Evolutionary conservation across 371 early-diverging fungal genomes (phyloP).

Genomic region (Syncephalastrum contaminatum): DNA sequence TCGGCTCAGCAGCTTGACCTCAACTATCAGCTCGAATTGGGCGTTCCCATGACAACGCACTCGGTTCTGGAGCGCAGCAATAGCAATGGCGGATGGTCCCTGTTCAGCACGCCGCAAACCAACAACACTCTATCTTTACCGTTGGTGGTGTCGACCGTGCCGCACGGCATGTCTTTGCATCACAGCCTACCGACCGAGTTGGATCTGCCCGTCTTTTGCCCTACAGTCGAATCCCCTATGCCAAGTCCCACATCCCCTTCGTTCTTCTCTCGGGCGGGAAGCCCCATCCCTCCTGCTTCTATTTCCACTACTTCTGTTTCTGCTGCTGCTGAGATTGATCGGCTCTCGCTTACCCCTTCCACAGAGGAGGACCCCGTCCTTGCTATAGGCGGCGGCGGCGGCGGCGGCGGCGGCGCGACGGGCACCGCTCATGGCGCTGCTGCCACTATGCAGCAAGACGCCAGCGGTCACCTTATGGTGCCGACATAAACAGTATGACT

Average conservation of each 20-base stretch:
- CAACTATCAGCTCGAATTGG: conserved; percentile 1
- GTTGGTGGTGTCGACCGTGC: conserved; percentile 18
- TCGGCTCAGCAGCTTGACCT: conserved; percentile 27
- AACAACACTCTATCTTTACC: conserved; percentile 16
- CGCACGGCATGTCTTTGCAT: conserved; percentile 12
- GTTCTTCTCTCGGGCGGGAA: conserved; percentile 28
- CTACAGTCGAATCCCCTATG: conserved; percentile 34
- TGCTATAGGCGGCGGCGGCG: background rate
- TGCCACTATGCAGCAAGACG: conserved; percentile 21
- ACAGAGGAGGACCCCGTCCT: conserved; percentile 9
- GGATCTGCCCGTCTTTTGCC: conserved; percentile 26
- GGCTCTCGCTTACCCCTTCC: conserved; percentile 11
- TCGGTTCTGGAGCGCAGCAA: background rate
- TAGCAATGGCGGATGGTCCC: conserved; percentile 1
- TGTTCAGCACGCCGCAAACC: conserved; percentile 4
- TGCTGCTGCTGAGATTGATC: conserved; percentile 5
- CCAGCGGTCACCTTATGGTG: conserved; percentile 37
- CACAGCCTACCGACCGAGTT: conserved; percentile 3
- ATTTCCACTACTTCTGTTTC: no score
- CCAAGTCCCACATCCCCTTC: conserved; percentile 28
- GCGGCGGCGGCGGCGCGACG: no score
- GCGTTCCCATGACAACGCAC: no score
- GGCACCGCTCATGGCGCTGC: background rate
- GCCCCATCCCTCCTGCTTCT: conserved; percentile 26
- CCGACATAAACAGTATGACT: conserved; percentile 12